These are phyloP conservation scores for Pseudozyma pruni DNA, from an alignment of 1,284 basidiomycete genomes.

Conservation along the genomic window DNA sequence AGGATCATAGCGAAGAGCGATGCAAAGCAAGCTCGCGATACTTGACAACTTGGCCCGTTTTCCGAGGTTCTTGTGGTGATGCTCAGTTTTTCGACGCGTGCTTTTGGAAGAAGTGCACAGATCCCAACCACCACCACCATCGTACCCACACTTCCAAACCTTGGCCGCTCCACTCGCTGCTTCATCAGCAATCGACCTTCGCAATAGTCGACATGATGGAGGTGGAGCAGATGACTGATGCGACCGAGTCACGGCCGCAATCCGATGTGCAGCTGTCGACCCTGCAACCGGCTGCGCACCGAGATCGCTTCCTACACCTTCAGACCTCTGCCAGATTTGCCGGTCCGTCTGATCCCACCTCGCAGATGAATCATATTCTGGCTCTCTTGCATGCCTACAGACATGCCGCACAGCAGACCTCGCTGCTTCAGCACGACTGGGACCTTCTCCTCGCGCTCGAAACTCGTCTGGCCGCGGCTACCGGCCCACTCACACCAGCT, in stretches of 20 bases:
- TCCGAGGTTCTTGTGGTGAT: no score
- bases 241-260: not conserved
- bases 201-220: not conserved
- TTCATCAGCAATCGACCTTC: not conserved
- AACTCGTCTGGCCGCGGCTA: conserved; percentile 22
- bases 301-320: conserved; percentile 30
- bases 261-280: conserved; percentile 6
- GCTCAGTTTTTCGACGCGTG: no score
- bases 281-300: conserved; percentile 26
- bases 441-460: conserved; percentile 32
- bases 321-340: conserved; percentile 25
- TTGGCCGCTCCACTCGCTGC: no score
- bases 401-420: conserved; percentile 7
- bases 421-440: conserved; percentile 21
- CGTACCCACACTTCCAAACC: no score
- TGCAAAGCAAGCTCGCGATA: no score
- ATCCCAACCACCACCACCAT: no score
- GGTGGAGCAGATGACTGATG: not conserved
- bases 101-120: no score
- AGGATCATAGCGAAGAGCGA: no score
- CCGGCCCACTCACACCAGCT: conserved; percentile 18
- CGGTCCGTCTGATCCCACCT: conserved; percentile 19
- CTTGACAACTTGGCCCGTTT: no score
- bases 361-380: conserved; percentile 16
- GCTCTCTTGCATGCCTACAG: conserved; percentile 19